Percentiles rank a stretch among this genome's conserved stretches.
Evolutionary conservation across 176 grass and related monocot species (phyloP).

Genomic region (Oryza glumipatula): DNA sequence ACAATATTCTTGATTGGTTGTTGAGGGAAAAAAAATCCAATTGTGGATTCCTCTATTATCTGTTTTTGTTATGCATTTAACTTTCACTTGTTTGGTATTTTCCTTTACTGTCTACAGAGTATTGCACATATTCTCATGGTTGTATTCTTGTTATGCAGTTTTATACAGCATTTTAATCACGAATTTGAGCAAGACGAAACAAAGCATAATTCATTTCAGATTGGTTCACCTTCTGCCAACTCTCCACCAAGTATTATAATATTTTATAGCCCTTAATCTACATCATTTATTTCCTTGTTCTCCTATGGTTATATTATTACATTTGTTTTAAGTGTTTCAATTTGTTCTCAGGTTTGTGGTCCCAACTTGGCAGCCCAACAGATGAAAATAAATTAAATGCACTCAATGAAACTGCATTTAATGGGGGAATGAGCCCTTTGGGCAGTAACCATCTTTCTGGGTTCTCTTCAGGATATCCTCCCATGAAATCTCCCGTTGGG

Average conservation of each 20-base stretch:
- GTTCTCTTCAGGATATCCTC: constrained; percentile 43
- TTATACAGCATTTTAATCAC: constrained; percentile 51
- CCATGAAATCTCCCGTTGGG: constrained; percentile 43
- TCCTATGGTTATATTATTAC: neutral
- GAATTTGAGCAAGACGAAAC: constrained; percentile 60
- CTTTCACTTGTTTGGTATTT: neutral
- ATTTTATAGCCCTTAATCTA: neutral
- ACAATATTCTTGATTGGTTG: neutral
- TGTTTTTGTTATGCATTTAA: constrained; percentile 1
- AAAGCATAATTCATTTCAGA: constrained; percentile 43
- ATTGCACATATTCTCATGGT: constrained; percentile 1
- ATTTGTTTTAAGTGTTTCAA: constrained; percentile 19
- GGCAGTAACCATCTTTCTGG: constrained; percentile 43
- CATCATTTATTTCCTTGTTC: constrained; percentile 4
- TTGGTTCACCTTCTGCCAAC: constrained; percentile 49
- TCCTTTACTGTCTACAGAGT: neutral
- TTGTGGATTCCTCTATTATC: neutral
- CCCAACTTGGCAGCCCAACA: constrained; percentile 50
- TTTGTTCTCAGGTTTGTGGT: constrained; percentile 50
- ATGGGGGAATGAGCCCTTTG: constrained; percentile 43
- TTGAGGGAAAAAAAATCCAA: neutral
- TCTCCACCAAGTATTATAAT: constrained; percentile 53
- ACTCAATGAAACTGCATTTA: constrained; percentile 38
- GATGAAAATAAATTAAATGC: constrained; percentile 43
- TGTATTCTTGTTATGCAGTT: constrained; percentile 34